Percentiles rank a stretch among this genome's conserved stretches.
Evolutionary conservation across 768 basidiomycete species (phyloP).

Genomic region (Daedaleopsis nitida): DNA sequence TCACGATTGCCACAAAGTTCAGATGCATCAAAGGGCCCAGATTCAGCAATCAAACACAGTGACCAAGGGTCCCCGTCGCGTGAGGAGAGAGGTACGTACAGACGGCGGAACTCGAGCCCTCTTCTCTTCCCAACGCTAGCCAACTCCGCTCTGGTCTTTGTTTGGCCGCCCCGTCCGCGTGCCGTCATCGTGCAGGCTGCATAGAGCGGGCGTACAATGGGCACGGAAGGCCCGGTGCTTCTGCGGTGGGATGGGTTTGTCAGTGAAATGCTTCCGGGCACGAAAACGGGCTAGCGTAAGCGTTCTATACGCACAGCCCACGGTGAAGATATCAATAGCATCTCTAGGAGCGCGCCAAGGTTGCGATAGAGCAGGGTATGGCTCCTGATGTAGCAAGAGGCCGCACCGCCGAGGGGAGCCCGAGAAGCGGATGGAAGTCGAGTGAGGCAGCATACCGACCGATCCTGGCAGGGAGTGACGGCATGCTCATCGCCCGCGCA

Average conservation of each 20-base stretch:
- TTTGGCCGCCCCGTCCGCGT: neutral
- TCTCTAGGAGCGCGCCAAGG: constrained; percentile 4
- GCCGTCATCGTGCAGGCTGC: neutral
- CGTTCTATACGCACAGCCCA: constrained; percentile 5
- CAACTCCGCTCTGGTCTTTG: neutral
- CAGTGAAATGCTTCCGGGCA: neutral
- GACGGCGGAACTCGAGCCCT: neutral
- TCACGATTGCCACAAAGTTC: neutral
- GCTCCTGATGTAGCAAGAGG: neutral
- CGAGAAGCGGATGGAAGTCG: neutral
- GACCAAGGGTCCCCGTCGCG: neutral
- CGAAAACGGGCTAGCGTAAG: constrained; percentile 3
- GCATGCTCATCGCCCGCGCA: constrained; percentile 3
- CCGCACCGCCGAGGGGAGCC: neutral
- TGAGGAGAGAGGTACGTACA: neutral
- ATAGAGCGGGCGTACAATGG: neutral
- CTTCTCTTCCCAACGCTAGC: neutral
- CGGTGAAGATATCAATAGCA: neutral
- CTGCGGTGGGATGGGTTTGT: neutral
- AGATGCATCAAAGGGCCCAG: neutral
- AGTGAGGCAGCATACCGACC: neutral
- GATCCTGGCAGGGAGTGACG: neutral
- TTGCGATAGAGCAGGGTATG: neutral
- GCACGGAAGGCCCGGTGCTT: neutral
- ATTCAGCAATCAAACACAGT: neutral